Evolutionary conservation across 371 early-diverging fungal species (phyloP), one percentile per base, ranked within the genome.

Genomic region (Syncephalastrum sp.): DNA sequence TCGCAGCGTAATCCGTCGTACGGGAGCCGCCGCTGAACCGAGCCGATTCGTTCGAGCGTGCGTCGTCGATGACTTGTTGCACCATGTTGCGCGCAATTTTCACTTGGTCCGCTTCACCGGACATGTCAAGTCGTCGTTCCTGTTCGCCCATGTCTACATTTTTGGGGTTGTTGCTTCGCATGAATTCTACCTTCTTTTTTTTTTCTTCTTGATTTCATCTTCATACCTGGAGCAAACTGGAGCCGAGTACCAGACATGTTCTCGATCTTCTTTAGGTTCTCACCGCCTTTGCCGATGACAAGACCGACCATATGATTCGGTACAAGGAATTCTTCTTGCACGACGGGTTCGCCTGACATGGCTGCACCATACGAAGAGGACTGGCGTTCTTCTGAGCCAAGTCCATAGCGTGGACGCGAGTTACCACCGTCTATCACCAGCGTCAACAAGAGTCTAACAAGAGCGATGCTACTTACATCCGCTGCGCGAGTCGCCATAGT

Each of bases 241-340:
- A 93, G 81, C 47, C 79, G 80, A 33, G 84, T 84, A 41, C 86
- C 86, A n/a, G 85, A 78, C 48, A 80, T 75, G 27, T 82, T 73
- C 69, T 94, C 92, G 59, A 94, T 90, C 29, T 84, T 71, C 64
- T 90, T 87, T 55, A 95, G 68, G 66, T 86, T 91, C 51, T 91
- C 92, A 12, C 94, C 94, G 16, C 85, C 84, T 42, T 87, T 79
- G 8, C 95, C 95, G 68, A 95, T 96, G 44, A 96, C 81, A 46
- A 93, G 63, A 4, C 95, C 95, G 14, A 92, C 91, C 65, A 88
- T 81, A 45, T 73, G 78, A 51, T 80, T 78, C 5, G 90, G 89
- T 0, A 91, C 87, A 24, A 57, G 64, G 47, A 85, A 81, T 54
- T 87, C 74, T 44, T 69, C 74, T 59, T 68, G 64, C 10, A 69